Evolutionary conservation across 2,329 filamentous ascomycete species (phyloP), one percentile per base, ranked within the genome.

Genomic region (Botrytis byssoidea): DNA sequence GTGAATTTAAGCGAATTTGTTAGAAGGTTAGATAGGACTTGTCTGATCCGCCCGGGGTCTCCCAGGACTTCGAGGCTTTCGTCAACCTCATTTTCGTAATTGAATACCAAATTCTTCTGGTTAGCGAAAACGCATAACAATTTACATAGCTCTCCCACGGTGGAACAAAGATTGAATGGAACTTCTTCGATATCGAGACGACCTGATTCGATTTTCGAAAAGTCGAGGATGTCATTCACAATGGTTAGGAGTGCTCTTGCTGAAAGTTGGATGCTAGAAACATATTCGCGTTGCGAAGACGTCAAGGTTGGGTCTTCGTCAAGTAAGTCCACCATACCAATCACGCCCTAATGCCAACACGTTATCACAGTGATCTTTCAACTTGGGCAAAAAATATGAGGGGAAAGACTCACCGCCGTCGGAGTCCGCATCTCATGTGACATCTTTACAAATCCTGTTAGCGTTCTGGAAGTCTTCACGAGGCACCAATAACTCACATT

Each of bases 1-100:
- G 93, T 95, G 79, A 95, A 95, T 78, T 95, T 95, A 81, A 95
- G 89, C 0, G 92, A 92, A 78, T 95, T 95, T 5, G 92, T 93
- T 14, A 93, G 88, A 3, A 95, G 85, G 78, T 95, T 95, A 80
- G 95, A 93, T 10, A 95, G 84, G 1, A 95, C 91, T 81, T 95
- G 93, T 73, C 92, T 88, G 68, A 95, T 89, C 35, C 93, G 87
- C 18, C 91, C 92, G 0, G 93, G 91, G 80, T 95, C 93, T n/a
- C 83, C 84, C 3, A 91, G 83, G 3, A 86, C 82, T 51, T 87
- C 86, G 76, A 94, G 86, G 65, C 88, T 83, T 72, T 94, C 93
- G 57, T 90, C 88, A 1, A 91, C 88, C 40, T 89, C 90, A 65
- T 90, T 88, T 4, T 93, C 86, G 79, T 94, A 92, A 4, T 91